Percentiles rank a stretch among this genome's conserved stretches.
phyloP scores from a whole-genome alignment of 805 yeast species.

The Starmerella sp. region DNA sequence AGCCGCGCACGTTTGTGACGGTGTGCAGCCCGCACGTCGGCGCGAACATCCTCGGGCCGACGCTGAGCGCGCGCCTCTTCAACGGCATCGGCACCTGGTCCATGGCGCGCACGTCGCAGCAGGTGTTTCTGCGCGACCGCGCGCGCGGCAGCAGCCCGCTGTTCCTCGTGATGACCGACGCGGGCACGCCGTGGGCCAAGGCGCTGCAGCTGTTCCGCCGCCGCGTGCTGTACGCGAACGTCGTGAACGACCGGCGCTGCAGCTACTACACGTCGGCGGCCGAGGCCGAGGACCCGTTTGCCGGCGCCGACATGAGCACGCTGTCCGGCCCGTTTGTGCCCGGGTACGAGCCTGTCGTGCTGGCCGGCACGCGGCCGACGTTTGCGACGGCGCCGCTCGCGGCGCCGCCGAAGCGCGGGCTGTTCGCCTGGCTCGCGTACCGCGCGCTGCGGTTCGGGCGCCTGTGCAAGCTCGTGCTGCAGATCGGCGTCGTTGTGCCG shows the following conservation, averaged over 20 bases:
- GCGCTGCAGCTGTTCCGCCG: constrained; percentile 45
- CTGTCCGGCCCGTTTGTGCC: constrained; percentile 19
- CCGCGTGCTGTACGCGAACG: constrained; percentile 57
- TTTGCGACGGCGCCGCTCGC: background rate
- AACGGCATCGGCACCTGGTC: constrained; percentile 54
- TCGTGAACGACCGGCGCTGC: constrained; percentile 68
- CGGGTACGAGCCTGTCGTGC: constrained; percentile 21
- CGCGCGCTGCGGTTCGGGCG: background rate
- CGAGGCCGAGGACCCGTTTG: constrained; percentile 28
- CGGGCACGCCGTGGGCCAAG: constrained; percentile 46
- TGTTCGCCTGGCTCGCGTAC: background rate
- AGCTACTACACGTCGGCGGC: constrained; percentile 77
- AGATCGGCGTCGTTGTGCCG: constrained; percentile 46
- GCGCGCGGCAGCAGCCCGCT: constrained; percentile 37
- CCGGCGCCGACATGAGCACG: background rate
- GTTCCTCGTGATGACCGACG: constrained; percentile 53
- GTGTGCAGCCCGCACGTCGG: constrained; percentile 67
- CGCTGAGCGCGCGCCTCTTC: constrained; percentile 42
- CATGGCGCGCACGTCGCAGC: constrained; percentile 62
- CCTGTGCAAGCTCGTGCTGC: constrained; percentile 31
- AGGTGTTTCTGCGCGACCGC: constrained; percentile 43
- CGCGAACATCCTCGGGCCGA: constrained; percentile 44
- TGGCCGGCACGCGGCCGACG: constrained; percentile 18
- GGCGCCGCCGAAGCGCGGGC: background rate
- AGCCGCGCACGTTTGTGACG: constrained; percentile 48